Conservation (phyloP, 2,329 filamentous ascomycete species). For the Fusarium udum region DNA sequence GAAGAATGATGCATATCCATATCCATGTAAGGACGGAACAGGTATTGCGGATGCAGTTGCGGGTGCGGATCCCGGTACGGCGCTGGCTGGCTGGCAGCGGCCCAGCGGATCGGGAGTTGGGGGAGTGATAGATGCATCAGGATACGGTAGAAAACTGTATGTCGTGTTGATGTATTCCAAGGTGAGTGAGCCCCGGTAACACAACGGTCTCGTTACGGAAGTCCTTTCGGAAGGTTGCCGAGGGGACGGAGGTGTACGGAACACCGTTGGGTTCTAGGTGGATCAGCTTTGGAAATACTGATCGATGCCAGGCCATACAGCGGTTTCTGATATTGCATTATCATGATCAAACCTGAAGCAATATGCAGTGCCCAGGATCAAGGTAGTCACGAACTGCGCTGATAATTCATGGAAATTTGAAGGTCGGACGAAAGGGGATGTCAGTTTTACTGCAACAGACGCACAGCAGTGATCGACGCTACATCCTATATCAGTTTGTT, state of each 20-base stretch:
- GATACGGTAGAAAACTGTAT: neutral
- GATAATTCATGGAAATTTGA: conserved; percentile 24
- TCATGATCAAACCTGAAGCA: neutral
- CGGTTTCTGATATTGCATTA: conserved; percentile 3
- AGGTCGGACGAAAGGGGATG: neutral
- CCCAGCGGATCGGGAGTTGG: conserved; percentile 41
- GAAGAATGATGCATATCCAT: neutral
- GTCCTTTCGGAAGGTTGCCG: conserved; percentile 41
- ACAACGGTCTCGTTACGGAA: conserved; percentile 19
- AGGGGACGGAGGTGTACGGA: conserved; percentile 43
- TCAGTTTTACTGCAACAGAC: conserved; percentile 5
- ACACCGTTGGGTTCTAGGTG: conserved; percentile 18
- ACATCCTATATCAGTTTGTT: neutral
- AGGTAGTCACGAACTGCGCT: conserved; percentile 9
- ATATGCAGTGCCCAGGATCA: conserved; percentile 11
- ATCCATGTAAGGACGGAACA: conserved; percentile 14
- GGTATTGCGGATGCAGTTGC: conserved; percentile 19
- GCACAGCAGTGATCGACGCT: conserved; percentile 20
- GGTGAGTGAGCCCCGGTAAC: conserved; percentile 17
- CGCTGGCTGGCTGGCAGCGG: conserved; percentile 33
- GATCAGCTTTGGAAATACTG: conserved; percentile 3
- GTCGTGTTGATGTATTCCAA: conserved; percentile 12
- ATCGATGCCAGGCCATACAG: conserved; percentile 13
- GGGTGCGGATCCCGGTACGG: conserved; percentile 22
- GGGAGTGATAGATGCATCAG: conserved; percentile 6